Base-by-base conservation (phyloP, 2,329 filamentous ascomycete genomes). In the Monilinia laxa region DNA sequence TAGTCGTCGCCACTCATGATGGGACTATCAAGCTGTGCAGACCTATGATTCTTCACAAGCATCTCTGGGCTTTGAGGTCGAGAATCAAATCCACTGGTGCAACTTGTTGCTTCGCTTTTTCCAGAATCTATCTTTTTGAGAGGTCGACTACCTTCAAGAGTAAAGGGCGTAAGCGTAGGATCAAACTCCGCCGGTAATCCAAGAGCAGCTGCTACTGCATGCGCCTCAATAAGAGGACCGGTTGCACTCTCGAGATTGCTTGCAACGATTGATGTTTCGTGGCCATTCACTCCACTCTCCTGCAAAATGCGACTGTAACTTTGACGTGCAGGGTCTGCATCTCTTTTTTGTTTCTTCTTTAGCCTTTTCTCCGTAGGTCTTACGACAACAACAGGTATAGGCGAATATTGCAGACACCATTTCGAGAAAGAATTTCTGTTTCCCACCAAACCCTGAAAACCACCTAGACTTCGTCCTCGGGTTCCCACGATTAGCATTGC, bases 371-470 rank as follows among this genome's bases (percentile, higher is more conserved):
- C 84, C 11, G 85, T 86, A 25, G 89, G 88, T 6, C 89, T 84
- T 1, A 91, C 89, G 52, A 92, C 89, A 59, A 91, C 89, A 18
- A 91, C 89, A 0, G 89, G 89, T 16, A 92, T 88, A 0, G 89
- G 89, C 0, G 87, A 90, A 74, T 90, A 88, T 73, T 91, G 89
- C 23, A 91, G 80, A 73, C 89, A 91, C 77, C 90, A 91, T 76
- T 91, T 91, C 12, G 87, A 90, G 28, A 91, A 87, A 3, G 87
- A 90, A 55, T 77, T 77, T 49, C 74, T 73, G 40, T 88, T 88
- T 14, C 85, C 86, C 6, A 91, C 81, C 20, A 92, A 78, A 57
- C 87, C 87, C 77, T 91, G 88, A 69, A 91, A 86, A 9, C 89
- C 88, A 54, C 87, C 87, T 6, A 91, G 78, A 71, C 85, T 90